phyloP scores from a whole-genome alignment of 2,329 filamentous ascomycete species.

The Westerdykella sp. region DNA sequence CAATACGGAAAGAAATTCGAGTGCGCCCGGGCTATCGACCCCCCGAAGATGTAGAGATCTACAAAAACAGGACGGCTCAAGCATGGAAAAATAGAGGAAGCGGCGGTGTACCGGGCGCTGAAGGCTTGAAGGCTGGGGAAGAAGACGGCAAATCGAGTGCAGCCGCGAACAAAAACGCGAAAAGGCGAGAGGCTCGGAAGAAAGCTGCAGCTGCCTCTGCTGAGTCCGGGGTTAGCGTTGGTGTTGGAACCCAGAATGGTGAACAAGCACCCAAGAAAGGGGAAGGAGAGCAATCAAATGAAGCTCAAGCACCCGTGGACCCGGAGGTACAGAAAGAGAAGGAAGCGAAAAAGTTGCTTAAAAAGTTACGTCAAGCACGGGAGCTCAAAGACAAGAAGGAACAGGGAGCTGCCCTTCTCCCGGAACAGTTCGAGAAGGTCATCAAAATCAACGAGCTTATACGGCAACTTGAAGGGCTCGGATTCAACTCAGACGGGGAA shows the following conservation, averaged over 20 bases:
- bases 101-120: constrained; percentile 67
- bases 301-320: constrained; percentile 42
- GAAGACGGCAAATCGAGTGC: constrained; percentile 48
- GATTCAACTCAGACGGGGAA: constrained; percentile 75
- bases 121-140: constrained; percentile 40
- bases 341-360: constrained; percentile 83
- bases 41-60: constrained; percentile 90
- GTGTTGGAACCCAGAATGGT: constrained; percentile 26
- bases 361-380: constrained; percentile 90
- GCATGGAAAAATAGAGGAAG: constrained; percentile 71
- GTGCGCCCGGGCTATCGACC: constrained; percentile 90
- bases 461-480: constrained; percentile 75
- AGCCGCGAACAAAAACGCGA: constrained; percentile 76
- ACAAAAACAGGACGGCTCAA: constrained; percentile 87
- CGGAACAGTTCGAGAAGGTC: constrained; percentile 95
- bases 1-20: constrained; percentile 87
- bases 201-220: constrained; percentile 47
- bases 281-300: constrained; percentile 5
- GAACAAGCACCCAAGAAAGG: constrained; percentile 36
- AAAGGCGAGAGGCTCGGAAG: constrained; percentile 62
- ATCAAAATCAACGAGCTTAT: constrained; percentile 95
- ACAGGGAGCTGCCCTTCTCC: constrained; percentile 72
- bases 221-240: constrained; percentile 30
- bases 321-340: constrained; percentile 78
- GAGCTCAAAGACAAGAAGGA: constrained; percentile 91